Evolutionary conservation across 2,329 filamentous ascomycete genomes (phyloP).

Genomic region (Chrysoporthe deuterocubensis): DNA sequence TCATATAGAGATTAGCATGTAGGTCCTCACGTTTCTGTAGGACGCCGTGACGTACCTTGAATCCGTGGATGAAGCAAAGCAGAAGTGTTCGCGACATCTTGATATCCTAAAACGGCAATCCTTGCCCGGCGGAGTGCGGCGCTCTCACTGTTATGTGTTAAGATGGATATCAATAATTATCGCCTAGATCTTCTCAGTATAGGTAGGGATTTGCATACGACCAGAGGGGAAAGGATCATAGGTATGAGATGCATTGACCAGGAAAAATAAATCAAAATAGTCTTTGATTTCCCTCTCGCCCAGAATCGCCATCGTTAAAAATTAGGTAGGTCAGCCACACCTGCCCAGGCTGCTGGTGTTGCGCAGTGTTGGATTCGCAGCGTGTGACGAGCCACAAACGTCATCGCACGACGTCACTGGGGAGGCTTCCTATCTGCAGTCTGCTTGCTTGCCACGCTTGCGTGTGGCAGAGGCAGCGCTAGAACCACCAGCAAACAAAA

Average conservation of each 20-base stretch:
- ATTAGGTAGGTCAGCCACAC: conserved; percentile 27
- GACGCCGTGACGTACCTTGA: conserved; percentile 56
- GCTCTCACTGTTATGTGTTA: not conserved
- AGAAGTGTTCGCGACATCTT: conserved; percentile 61
- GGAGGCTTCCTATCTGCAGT: not conserved
- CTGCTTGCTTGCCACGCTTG: not conserved
- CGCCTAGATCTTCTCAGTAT: not conserved
- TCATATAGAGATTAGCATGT: not conserved
- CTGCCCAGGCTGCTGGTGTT: conserved; percentile 1
- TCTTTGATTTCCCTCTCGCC: not conserved
- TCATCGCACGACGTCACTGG: conserved; percentile 12
- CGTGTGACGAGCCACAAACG: conserved; percentile 13
- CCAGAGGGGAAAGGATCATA: not conserved
- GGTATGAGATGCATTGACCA: not conserved
- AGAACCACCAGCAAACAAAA: not conserved
- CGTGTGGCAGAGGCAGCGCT: too few species aligned
- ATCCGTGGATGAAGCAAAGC: conserved; percentile 76
- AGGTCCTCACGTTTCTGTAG: not conserved
- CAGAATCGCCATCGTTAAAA: not conserved
- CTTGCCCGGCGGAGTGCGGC: not conserved
- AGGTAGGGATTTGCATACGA: not conserved
- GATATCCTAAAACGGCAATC: not conserved
- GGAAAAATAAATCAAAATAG: not conserved
- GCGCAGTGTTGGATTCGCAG: not conserved
- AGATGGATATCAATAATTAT: not conserved